Base-by-base conservation (phyloP, 768 basidiomycete species). In the Phanerodontia chrysosporium region DNA sequence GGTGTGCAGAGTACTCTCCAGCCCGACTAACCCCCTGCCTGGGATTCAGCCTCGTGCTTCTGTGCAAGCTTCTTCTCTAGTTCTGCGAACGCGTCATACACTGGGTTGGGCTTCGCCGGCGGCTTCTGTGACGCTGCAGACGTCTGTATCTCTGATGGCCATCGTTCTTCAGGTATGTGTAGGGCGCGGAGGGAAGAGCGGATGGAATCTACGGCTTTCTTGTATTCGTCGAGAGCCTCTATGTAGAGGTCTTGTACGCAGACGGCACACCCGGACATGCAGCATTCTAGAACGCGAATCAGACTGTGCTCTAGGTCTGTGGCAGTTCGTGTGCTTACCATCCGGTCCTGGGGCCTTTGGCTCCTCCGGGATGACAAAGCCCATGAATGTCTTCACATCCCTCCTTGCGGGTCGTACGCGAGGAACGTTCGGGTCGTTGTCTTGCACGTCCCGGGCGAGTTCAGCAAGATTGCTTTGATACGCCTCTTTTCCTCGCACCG, bases 201-300 rank as follows among this genome's bases (percentile, higher is more conserved):
- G 10, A 94, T 71, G 0, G 74, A 60, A 2, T 66, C 65, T 0
- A 93, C 62, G 3, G 84, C 78, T 13, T 80, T 76, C 25, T 80
- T 78, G 74, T 93, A 93, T 13, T 74, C 76, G 24, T 76, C 75
- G 1, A 91, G 70, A 0, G 86, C 81, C 49, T 93, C 91, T 60
- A 90, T 85, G 72, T 94, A 92, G 25, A 94, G 70, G 65, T 93
- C 92, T 72, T 95, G 91, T 8, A 95, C 89, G 70, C 94, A 95
- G n/a, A 95, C 73, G 0, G 92, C 90, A 67, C 94, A 96, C 29
- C 91, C 91, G 2, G 92, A 93, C 93, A 95, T 95, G 76, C 93
- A 96, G 71, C 93, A 95, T 72, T 94, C 93, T 94, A 63, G 4
- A 21, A n/a, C 39, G 16, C 51, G 14, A 27, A 14, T 54, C 18